Percentiles rank a stretch among this genome's conserved stretches.
Conservation (phyloP, 495 filamentous ascomycete species). For the Filosporella fistucella region DNA sequence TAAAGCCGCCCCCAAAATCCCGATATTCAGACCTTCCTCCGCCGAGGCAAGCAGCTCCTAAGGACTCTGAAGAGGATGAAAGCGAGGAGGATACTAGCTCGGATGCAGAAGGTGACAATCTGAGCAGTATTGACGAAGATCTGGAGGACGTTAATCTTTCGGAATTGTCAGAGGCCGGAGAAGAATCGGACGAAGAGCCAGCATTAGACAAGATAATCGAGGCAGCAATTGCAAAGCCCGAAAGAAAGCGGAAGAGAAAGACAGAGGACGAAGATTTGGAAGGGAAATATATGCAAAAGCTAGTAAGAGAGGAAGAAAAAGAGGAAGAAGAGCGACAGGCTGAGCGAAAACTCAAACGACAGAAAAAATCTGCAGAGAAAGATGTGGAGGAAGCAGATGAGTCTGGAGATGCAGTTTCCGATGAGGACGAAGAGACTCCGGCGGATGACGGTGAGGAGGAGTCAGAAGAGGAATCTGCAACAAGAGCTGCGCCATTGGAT, state of each 20-base stretch:
- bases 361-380: constrained; percentile 23
- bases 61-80: constrained; percentile 32
- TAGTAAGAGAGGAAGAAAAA: constrained; percentile 48
- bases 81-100: constrained; percentile 36
- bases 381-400: constrained; percentile 28
- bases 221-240: constrained; percentile 33
- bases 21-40: constrained; percentile 34
- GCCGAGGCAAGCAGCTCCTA: constrained; percentile 20
- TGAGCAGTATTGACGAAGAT: constrained; percentile 33
- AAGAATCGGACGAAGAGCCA: constrained; percentile 9
- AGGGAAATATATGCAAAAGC: constrained; percentile 69
- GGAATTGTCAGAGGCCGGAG: constrained; percentile 27
- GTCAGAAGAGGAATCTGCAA: background rate
- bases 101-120: constrained; percentile 35
- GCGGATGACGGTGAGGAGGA: constrained; percentile 2
- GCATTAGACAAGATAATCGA: constrained; percentile 28
- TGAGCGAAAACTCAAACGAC: constrained; percentile 38
- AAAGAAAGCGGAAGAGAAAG: constrained; percentile 74
- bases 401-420: constrained; percentile 26
- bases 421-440: constrained; percentile 12
- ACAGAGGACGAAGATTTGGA: constrained; percentile 73
- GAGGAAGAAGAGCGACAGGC: constrained; percentile 39
- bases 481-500: constrained; percentile 13
- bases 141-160: constrained; percentile 23
- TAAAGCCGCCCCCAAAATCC: constrained; percentile 50